Evolutionary conservation across 257 asterid genomes (phyloP), one percentile per base, ranked within the genome.

Genomic region (Penstemon barbatus): DNA sequence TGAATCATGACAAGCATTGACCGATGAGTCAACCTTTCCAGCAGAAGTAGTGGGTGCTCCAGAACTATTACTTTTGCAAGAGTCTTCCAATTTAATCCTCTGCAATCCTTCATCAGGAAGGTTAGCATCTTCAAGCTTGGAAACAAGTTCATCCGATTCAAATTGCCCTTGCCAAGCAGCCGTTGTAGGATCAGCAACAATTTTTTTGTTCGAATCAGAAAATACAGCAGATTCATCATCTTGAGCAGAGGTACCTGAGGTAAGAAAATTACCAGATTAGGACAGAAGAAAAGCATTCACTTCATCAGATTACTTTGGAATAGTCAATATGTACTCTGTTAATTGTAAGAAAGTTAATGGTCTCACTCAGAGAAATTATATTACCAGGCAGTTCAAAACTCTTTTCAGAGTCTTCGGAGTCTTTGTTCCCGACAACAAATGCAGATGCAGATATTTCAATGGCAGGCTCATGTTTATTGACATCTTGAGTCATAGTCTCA

Each of bases 301-400:
- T 37, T 58, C 69, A 64, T 19, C 75, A 6, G 73, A 79, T 52
- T 38, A 76, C 71, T 61, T 12, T 69, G 63, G 68, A 74, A 73
- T 63, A 69, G 69, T 61, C 81, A 69, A 9, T 77, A 66, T 41
- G 77, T 62, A 65, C 55, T 52, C 63, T 63, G 56, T 63, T 59
- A 57, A 61, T 63, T 38, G 57, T 62, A 69, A 46, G 70, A 52
- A 61, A 46, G 61, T 49, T 18, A 18, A 65, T 54, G 8, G 50
- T 57, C 54, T 61, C 63, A 72, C 18, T 74, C 67, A 56, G 45
- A 51, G 60, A 76, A 59, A 69, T 77, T 44, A 8, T 19, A 64
- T 66, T 69, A 68, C 81, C 89, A 72, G 74, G 83, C 38, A 65
- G 76, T 50, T 77, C 80, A 75, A 51, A 45, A 59, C 63, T 57